A percentile compares a stretch with the other conserved stretches of the same genome.
Evolutionary conservation across 495 filamentous ascomycete genomes (phyloP).

Genomic region (Pseudoneurospora amorphoporcata): DNA sequence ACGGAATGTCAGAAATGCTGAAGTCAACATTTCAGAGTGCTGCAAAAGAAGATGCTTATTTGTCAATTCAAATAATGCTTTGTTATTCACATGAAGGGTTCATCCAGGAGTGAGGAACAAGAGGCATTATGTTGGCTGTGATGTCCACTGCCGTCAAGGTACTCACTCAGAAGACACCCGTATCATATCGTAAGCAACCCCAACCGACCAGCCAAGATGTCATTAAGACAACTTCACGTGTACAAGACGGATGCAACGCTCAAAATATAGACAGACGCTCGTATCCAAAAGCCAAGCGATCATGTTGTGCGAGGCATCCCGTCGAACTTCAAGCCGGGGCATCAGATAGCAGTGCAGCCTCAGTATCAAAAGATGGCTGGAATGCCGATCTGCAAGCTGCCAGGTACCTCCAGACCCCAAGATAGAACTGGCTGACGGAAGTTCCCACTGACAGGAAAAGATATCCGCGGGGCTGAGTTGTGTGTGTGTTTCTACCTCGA

Average conservation of each 20-base stretch:
- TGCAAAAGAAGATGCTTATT: not conserved
- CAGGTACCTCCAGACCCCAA: not conserved
- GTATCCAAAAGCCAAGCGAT: not conserved
- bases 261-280: not conserved
- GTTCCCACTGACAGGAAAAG: not conserved
- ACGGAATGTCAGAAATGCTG: not conserved
- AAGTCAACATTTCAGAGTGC: not conserved
- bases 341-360: not conserved
- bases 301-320: not conserved
- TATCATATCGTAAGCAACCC: not conserved
- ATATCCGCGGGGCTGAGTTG: not conserved
- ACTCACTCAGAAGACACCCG: not conserved
- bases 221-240: not conserved
- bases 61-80: not conserved
- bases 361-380: not conserved
- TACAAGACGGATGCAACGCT: not conserved
- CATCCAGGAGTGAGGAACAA: not conserved
- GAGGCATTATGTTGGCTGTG: not conserved
- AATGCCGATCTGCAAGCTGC: not conserved
- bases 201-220: not conserved
- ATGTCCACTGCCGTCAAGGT: not conserved
- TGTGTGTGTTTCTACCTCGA: not conserved
- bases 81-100: not conserved
- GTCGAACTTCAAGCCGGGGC: not conserved
- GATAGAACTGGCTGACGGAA: not conserved